Conservation (phyloP, 257 asterid genomes). For the Buddleja alternifolia region DNA sequence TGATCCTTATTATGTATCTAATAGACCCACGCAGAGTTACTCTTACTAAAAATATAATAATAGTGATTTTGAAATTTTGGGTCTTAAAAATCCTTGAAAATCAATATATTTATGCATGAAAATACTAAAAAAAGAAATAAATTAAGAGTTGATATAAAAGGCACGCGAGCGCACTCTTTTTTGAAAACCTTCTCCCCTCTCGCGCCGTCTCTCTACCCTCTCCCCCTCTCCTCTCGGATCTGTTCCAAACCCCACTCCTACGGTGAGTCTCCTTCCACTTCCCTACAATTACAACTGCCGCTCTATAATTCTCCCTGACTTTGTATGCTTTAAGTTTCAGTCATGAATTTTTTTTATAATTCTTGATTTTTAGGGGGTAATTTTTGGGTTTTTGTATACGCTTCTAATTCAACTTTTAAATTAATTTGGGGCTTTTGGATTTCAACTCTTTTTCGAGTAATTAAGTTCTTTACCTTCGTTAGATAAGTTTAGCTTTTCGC, state of each 20-base stretch:
- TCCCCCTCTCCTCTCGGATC: slow-evolving; percentile 45
- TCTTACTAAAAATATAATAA: no score
- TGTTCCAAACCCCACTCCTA: slow-evolving; percentile 34
- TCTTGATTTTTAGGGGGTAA: background rate
- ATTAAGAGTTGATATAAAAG: slow-evolving; percentile 13
- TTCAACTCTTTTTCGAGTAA: background rate
- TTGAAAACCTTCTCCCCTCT: slow-evolving; percentile 49
- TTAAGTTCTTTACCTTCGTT: slow-evolving; percentile 14
- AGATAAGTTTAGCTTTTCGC: slow-evolving; percentile 25
- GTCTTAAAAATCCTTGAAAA: no score
- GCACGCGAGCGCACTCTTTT: slow-evolving; percentile 38
- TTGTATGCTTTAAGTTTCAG: slow-evolving; percentile 3
- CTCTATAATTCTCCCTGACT: slow-evolving; percentile 20
- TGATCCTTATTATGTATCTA: no score
- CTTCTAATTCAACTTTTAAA: background rate
- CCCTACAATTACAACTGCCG: slow-evolving; percentile 21
- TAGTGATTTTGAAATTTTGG: no score
- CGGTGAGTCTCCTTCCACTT: slow-evolving; percentile 45
- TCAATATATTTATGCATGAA: no score
- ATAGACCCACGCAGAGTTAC: no score
- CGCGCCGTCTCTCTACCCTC: slow-evolving; percentile 52
- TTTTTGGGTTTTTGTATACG: no score
- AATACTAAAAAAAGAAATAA: no score
- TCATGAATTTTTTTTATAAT: slow-evolving; percentile 14
- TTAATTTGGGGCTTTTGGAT: slow-evolving; percentile 29